Evolutionary conservation across 208 protist genomes (phyloP), one percentile per base, ranked within the genome.

Genomic region (Acanthamoeba divionensis): DNA sequence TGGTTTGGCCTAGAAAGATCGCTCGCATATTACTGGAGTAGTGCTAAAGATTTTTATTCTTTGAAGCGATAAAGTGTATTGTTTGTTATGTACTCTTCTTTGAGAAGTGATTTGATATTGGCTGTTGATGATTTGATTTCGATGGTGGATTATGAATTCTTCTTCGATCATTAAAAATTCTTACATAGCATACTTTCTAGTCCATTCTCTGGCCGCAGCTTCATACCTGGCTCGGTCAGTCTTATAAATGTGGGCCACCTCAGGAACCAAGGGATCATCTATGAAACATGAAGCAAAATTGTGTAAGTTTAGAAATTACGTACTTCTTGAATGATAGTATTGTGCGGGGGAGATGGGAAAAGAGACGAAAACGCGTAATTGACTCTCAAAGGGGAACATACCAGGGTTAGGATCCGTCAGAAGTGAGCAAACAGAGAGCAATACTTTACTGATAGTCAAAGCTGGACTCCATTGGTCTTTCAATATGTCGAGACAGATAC

Each of bases 321-420:
- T n/a, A 12, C 6, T 47, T 8, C 18, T 1, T 26, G 0, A 10
- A 33, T 12, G 18, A 8, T 8, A 63, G 24, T 9, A 63, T 33
- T 63, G 55, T n/a, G 15, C 8, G 65, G 33, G 5, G 33, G 29
- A 24, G 7, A 77, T 1, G 67, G 52, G 29, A 45, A 79, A 50
- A n/a, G n/a, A 79, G 26, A 44, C 26, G 7, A 79, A 26, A 71
- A 71, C n/a, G 36, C 18, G 18, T 36, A 12, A 71, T 21, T 12
- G 63, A 29, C n/a, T n/a, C n/a, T n/a, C n/a, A 41, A 12, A 24
- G 24, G 24, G 24, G 63, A 71, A 29, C 15, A 13, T 85, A 99
- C 96, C 98, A 55, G 98, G 98, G 94, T 99, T 99, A n/a, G 99
- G 98, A 91, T 99, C 98, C 54, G 98, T 99, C 31, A 99, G 96